These are phyloP conservation scores for Heritiera littoralis DNA, from an alignment of 345 rosid species.

Conservation along the genomic window DNA sequence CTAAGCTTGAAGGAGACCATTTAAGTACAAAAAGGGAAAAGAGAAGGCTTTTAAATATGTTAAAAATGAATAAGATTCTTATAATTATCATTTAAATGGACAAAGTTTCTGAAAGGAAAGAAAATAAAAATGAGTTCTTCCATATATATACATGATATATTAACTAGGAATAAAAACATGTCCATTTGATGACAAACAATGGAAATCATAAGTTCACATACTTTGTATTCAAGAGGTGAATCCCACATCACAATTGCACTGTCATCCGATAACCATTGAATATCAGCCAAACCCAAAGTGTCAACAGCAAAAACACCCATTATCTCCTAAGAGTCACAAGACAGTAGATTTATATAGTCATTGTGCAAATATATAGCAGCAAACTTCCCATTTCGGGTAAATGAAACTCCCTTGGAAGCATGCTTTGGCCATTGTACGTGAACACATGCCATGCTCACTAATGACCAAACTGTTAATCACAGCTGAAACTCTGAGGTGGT, in stretches of 20 bases:
- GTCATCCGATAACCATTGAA: constrained; percentile 96
- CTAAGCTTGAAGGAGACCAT: background rate
- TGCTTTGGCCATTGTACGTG: constrained; percentile 98
- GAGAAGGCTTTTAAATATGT: background rate
- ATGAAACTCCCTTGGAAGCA: constrained; percentile 80
- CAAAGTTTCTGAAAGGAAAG: background rate
- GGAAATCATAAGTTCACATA: background rate
- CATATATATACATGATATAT: background rate
- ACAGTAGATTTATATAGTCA: constrained; percentile 81
- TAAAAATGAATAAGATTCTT: background rate
- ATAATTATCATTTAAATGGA: background rate
- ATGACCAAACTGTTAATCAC: constrained; percentile 87
- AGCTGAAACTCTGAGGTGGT: constrained; percentile 91
- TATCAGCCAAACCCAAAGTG: constrained; percentile 86
- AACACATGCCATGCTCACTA: constrained; percentile 91
- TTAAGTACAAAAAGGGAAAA: background rate
- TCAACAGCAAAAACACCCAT: constrained; percentile 94
- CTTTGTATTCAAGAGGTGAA: constrained; percentile 53
- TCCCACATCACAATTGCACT: constrained; percentile 85
- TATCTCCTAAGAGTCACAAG: constrained; percentile 91
- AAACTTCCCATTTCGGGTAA: constrained; percentile 85
- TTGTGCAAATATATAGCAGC: constrained; percentile 84
- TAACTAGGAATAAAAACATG: background rate
- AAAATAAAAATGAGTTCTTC: background rate
- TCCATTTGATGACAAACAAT: background rate